Evolutionary conservation across 2,329 filamentous ascomycete species (phyloP), one percentile per base, ranked within the genome.

Genomic region (Fusarium vanettenii): DNA sequence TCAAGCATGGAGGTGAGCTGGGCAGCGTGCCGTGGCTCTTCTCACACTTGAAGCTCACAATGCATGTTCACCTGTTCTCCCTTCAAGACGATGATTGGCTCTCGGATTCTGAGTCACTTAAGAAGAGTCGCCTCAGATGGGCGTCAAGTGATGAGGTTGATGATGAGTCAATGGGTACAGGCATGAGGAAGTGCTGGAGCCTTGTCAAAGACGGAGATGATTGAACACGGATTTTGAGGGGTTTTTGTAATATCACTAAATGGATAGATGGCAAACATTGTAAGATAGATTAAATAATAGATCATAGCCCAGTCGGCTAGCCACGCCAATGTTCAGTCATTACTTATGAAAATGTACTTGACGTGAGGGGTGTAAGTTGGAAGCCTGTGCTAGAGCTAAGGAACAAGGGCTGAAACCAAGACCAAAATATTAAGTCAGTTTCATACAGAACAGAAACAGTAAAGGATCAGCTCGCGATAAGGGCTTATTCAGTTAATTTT

Each of bases 161-260:
- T 3, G 77, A 75, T 2, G 87, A 88, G 76, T 88, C 87, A 0
- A 90, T 90, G 88, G 88, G 89, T 0, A 90, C 88, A 0, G 89
- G 89, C 0, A 90, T 90, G 88, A 84, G 86, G 41, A 89, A 89
- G 75, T 90, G 89, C 77, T 90, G 88, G 88, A 79, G 84, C 3
- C 78, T 89, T 61, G 83, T 82, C 5, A 79, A 80, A 61, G 79
- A 80, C 27, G 72, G 69, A 16, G 72, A 69, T 20, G 66, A 71
- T 16, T 65, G 50, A 64, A 37, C 29, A 20, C 22, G 37, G 18
- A 9, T 27, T 7, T 20, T 14, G 11, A 50, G 25, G 5, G 6
- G 29, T 55, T 31, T 29, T 55, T 55, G 48, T 25, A 68, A 61
- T 74, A 71, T 71, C 62, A 45, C 55, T 6, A 10, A 18, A 25